Percentiles rank a stretch among this genome's conserved stretches.
Evolutionary conservation across 139 green algal genomes (phyloP).

Genomic region (Chlorella sorokiniana): DNA sequence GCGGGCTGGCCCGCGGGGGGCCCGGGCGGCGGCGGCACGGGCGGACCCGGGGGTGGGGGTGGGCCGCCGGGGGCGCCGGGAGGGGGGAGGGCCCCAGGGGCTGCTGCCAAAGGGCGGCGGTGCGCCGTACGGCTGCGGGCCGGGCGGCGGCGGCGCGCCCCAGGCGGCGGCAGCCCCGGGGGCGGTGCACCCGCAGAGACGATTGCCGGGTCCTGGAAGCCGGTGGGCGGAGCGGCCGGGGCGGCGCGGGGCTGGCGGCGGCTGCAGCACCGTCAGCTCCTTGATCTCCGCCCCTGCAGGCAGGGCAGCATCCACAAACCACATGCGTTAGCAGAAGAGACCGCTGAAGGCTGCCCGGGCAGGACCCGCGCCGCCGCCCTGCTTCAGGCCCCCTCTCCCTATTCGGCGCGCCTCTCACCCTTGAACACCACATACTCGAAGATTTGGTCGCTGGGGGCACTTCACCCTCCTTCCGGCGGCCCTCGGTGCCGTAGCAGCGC

Average conservation of each 20-base stretch:
- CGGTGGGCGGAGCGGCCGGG: not conserved
- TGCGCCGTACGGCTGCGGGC: not conserved
- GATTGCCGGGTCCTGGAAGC: conserved; percentile 50
- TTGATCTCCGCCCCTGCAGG: conserved; percentile 84
- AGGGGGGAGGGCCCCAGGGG: conserved; percentile 22
- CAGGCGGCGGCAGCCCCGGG: conserved; percentile 2
- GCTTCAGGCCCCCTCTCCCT: no score
- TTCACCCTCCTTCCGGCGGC: conserved; percentile 72
- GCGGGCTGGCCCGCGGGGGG: not conserved
- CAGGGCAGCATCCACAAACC: not conserved
- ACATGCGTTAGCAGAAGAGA: not conserved
- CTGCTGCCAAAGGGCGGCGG: conserved; percentile 24
- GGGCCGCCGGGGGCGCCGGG: not conserved
- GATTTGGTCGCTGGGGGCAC: conserved; percentile 78
- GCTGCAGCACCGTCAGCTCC: conserved; percentile 80
- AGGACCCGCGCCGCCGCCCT: not conserved
- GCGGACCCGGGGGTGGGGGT: not conserved
- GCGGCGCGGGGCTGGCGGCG: conserved; percentile 23
- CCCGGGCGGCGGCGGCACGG: conserved; percentile 3
- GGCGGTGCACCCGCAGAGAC: conserved; percentile 43
- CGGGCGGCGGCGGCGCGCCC: conserved; percentile 15
- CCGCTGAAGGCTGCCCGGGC: not conserved
- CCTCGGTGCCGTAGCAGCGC: conserved; percentile 91
- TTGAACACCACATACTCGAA: conserved; percentile 96
- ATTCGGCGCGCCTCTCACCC: conserved; percentile 48